Evolutionary conservation across 2,329 filamentous ascomycete species (phyloP).

Genomic region (Xylaria polymorpha): DNA sequence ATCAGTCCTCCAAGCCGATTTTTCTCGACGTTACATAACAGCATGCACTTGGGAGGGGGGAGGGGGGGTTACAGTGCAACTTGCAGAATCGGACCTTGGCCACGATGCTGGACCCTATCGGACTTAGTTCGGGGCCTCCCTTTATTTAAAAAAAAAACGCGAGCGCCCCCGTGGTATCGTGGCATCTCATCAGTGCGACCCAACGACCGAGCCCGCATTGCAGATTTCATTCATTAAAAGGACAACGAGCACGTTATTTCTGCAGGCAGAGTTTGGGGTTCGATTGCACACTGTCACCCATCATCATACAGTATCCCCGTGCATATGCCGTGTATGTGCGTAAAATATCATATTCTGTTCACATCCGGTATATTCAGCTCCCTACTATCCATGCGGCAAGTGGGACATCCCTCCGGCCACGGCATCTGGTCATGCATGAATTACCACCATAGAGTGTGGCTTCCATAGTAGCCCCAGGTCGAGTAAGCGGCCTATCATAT

Average conservation of each 20-base stretch:
- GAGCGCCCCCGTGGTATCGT: constrained; percentile 33
- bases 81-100: constrained; percentile 32
- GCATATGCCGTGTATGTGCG: constrained; percentile 18
- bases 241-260: constrained; percentile 36
- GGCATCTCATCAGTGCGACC: constrained; percentile 34
- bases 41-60: constrained; percentile 22
- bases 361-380: constrained; percentile 21
- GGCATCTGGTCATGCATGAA: constrained; percentile 37
- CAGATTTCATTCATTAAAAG: constrained; percentile 21
- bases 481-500: constrained; percentile 31
- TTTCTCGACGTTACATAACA: constrained; percentile 33
- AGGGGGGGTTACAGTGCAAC: constrained; percentile 25
- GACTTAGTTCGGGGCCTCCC: constrained; percentile 39
- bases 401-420: constrained; percentile 36
- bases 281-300: constrained; percentile 30
- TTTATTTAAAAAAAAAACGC: constrained; percentile 25
- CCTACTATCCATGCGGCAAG: constrained; percentile 26
- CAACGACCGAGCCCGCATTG: constrained; percentile 29
- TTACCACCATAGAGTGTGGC: constrained; percentile 28
- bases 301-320: constrained; percentile 27
- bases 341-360: constrained; percentile 14
- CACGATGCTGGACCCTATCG: constrained; percentile 33
- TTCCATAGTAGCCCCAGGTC: constrained; percentile 21
- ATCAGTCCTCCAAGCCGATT: constrained; percentile 28
- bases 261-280: constrained; percentile 36